A percentile compares a stretch with the other conserved stretches of the same genome.
phyloP scores from a whole-genome alignment of 2,329 filamentous ascomycete species.

The Colletotrichum magnum region DNA sequence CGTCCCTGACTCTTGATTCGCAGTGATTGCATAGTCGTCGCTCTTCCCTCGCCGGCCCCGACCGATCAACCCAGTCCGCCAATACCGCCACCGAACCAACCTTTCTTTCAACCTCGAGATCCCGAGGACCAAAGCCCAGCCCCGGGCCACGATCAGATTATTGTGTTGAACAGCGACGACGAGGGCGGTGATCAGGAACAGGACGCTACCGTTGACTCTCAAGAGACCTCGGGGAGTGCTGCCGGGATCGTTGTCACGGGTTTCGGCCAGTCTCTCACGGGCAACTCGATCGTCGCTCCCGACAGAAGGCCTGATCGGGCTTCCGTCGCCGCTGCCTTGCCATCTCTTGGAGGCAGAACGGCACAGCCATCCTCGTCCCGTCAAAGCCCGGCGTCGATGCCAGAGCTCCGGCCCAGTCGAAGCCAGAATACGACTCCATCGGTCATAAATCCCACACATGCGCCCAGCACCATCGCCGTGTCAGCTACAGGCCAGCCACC shows the following conservation, averaged over 20 bases:
- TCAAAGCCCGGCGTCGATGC: not conserved
- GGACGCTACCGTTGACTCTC: not conserved
- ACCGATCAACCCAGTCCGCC: conserved; percentile 72
- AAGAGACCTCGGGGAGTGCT: not conserved
- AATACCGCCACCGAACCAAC: conserved; percentile 41
- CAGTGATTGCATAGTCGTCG: conserved; percentile 44
- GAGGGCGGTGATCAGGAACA: not conserved
- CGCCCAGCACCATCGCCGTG: not conserved
- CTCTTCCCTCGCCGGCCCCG: conserved; percentile 74
- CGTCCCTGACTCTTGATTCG: conserved; percentile 11
- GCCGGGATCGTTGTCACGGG: not conserved
- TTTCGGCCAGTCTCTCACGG: not conserved
- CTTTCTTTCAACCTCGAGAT: conserved; percentile 53
- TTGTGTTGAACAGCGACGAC: too few relatives aligned
- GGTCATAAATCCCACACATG: not conserved
- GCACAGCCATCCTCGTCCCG: not conserved
- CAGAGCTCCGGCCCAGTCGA: conserved; percentile 1
- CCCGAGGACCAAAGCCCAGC: conserved; percentile 11
- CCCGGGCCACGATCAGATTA: not conserved
- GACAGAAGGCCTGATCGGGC: not conserved
- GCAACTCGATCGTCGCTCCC: not conserved
- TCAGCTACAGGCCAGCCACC: not conserved
- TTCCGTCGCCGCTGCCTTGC: not conserved
- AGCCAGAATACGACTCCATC: not conserved
- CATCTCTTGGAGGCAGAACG: not conserved